Conservation (phyloP, 1,284 basidiomycete species). For the Malassezia yamatoensis region DNA sequence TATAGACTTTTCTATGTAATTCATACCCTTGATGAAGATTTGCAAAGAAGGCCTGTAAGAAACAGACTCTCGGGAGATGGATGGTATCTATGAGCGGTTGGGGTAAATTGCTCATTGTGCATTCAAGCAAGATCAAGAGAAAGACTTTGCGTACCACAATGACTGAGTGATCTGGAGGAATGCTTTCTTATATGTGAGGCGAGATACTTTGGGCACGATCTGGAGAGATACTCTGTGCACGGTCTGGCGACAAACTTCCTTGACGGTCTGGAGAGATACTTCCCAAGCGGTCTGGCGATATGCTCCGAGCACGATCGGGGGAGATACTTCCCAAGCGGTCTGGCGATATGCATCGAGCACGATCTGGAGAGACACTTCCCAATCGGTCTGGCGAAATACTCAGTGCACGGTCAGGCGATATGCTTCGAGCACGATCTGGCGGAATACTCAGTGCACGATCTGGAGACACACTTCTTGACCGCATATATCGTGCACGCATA, state of each 20-base stretch:
- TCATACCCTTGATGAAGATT: too few relatives aligned
- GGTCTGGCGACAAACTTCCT: not conserved
- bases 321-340: conserved; percentile 1
- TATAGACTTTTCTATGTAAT: too few relatives aligned
- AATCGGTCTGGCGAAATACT: conserved; percentile 4
- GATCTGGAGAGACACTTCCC: conserved; percentile 3
- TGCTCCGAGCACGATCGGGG: not conserved
- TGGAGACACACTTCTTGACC: conserved; percentile 8
- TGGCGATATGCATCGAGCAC: not conserved
- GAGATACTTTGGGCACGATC: not conserved
- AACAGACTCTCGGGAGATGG: too few relatives aligned
- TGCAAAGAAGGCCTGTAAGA: too few relatives aligned
- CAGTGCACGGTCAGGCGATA: not conserved
- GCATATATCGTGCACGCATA: conserved; percentile 8
- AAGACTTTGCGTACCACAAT: not conserved
- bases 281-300: not conserved
- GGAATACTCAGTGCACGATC: not conserved
- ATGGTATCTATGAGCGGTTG: not conserved
- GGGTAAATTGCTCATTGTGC: not conserved
- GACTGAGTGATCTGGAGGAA: not conserved
- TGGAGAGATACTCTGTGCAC: not conserved
- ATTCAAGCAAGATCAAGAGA: not conserved
- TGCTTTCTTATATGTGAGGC: not conserved
- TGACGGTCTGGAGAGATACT: not conserved
- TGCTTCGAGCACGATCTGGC: not conserved